A percentile compares a stretch with the other conserved stretches of the same genome.
Evolutionary conservation across 108 stramenopile species (phyloP).

Genomic region (Skeletonema grethae): DNA sequence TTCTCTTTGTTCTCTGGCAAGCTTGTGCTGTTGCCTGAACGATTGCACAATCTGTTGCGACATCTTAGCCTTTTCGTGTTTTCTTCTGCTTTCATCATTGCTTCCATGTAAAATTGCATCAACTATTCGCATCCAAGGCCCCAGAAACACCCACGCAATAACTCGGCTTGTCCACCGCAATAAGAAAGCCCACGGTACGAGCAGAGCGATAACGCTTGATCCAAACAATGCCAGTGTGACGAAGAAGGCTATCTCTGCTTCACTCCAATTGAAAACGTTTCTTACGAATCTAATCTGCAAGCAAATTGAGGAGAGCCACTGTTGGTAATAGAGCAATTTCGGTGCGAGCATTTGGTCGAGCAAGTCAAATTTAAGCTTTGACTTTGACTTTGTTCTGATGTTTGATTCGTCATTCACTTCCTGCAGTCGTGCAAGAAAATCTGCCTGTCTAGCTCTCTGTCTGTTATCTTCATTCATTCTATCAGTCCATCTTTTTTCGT

Average conservation of each 20-base stretch:
- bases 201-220: constrained; percentile 49
- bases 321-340: constrained; percentile 25
- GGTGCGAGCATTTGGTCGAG: constrained; percentile 53
- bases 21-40: constrained; percentile 29
- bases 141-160: constrained; percentile 67
- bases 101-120: constrained; percentile 52
- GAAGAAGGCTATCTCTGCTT: constrained; percentile 64
- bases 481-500: constrained; percentile 49
- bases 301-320: constrained; percentile 33
- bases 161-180: constrained; percentile 59
- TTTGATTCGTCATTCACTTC: constrained; percentile 43
- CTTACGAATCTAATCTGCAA: constrained; percentile 27
- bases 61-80: constrained; percentile 21
- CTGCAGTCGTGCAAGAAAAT: constrained; percentile 48
- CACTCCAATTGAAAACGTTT: constrained; percentile 9
- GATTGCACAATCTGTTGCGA: constrained; percentile 5
- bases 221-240: constrained; percentile 54
- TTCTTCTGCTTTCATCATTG: constrained; percentile 32
- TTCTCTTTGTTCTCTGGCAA: constrained; percentile 59
- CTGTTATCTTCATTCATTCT: constrained; percentile 42
- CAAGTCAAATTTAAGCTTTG: constrained; percentile 27
- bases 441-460: constrained; percentile 44
- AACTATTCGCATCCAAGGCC: constrained; percentile 72
- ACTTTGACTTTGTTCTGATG: constrained; percentile 32
- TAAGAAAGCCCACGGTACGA: constrained; percentile 72